Evolutionary conservation across 768 basidiomycete genomes (phyloP).

Genomic region (Mycena albidolilacea): DNA sequence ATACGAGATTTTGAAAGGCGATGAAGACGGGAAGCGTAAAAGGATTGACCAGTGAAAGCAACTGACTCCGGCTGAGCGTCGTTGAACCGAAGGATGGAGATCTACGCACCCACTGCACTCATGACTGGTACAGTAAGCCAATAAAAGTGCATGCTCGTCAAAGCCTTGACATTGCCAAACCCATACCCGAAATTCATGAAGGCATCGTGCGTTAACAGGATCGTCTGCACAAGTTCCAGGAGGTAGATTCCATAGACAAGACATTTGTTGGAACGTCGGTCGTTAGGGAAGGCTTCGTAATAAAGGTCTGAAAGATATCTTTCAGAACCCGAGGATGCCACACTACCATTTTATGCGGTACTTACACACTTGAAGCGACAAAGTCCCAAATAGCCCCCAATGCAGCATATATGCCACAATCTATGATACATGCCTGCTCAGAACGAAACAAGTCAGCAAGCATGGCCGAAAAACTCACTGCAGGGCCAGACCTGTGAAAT

Average conservation of each 20-base stretch:
- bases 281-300: conserved; percentile 18
- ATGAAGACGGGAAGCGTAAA: conserved; percentile 13
- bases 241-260: conserved; percentile 11
- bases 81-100: background rate
- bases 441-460: background rate
- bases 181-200: conserved; percentile 2
- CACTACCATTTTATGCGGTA: background rate
- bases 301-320: conserved; percentile 5
- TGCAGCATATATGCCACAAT: conserved; percentile 22
- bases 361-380: conserved; percentile 29
- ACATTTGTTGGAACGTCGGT: background rate
- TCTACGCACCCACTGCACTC: background rate
- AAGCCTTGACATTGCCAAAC: background rate
- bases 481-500: background rate
- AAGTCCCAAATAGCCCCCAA: conserved; percentile 35
- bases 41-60: conserved; percentile 13
- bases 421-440: background rate
- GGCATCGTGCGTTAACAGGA: background rate
- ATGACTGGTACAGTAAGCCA: background rate
- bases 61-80: background rate
- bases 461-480: background rate
- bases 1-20: background rate
- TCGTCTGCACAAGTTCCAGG: conserved; percentile 1
- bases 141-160: background rate
- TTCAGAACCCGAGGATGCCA: background rate